Percentiles rank a stretch among this genome's conserved stretches.
These are phyloP conservation scores for Fusarium oxysporum DNA, from an alignment of 2,329 filamentous ascomycete genomes.

Conservation along the genomic window DNA sequence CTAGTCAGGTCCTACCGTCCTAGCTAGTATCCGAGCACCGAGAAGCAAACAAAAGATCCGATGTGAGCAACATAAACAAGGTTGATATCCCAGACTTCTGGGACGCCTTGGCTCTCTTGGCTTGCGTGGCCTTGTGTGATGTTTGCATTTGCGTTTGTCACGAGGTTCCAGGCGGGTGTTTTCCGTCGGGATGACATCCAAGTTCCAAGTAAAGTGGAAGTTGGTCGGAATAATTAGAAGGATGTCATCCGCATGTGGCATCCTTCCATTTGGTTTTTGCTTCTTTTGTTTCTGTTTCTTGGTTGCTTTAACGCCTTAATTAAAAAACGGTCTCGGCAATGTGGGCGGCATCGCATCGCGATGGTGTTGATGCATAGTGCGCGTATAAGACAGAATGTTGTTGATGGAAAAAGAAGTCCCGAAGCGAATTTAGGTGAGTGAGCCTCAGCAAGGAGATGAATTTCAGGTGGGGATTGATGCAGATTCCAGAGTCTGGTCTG, in stretches of 20 bases:
- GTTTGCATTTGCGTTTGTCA: conserved; percentile 14
- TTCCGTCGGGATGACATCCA: conserved; percentile 2
- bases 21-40: conserved; percentile 11
- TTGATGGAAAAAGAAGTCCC: conserved; percentile 37
- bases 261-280: not conserved
- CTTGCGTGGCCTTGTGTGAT: conserved; percentile 9
- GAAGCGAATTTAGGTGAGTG: conserved; percentile 1
- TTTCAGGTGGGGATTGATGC: not conserved
- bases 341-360: conserved; percentile 8
- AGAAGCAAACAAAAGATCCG: conserved; percentile 11
- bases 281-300: conserved; percentile 1
- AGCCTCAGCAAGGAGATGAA: conserved; percentile 6
- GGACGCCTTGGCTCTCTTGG: conserved; percentile 31
- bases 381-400: conserved; percentile 28
- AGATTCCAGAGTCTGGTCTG: not conserved
- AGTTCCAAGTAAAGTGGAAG: conserved; percentile 1
- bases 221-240: conserved; percentile 10
- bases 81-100: conserved; percentile 35
- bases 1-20: conserved; percentile 9
- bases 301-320: conserved; percentile 3
- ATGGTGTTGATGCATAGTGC: conserved; percentile 14
- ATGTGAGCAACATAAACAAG: conserved; percentile 2
- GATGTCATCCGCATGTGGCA: not conserved
- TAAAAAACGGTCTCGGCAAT: conserved; percentile 17
- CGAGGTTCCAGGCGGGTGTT: not conserved